These are phyloP conservation scores for Raffaelea albimanens DNA, from an alignment of 2,329 filamentous ascomycete species.

Conservation along the genomic window DNA sequence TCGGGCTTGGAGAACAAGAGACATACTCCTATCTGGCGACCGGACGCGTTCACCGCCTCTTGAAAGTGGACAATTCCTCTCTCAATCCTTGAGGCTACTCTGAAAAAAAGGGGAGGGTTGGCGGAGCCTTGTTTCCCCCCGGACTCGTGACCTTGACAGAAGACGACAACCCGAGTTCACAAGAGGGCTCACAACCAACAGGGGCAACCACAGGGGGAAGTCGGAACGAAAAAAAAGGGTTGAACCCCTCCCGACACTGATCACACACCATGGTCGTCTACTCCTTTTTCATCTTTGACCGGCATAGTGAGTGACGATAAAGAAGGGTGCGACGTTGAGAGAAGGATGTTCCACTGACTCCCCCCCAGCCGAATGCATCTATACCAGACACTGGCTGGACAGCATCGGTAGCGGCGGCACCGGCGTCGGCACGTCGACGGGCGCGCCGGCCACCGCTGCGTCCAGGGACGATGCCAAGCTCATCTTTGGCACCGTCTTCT, in stretches of 20 bases:
- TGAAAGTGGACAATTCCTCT: too few relatives aligned
- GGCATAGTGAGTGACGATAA: slow-evolving; percentile 74
- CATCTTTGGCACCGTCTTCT: slow-evolving; percentile 95
- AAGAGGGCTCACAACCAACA: too few relatives aligned
- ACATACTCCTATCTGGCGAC: too few relatives aligned
- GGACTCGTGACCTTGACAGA: too few relatives aligned
- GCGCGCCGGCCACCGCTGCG: slow-evolving; percentile 12
- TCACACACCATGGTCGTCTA: slow-evolving; percentile 72
- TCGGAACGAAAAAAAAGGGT: background rate
- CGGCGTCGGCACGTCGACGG: slow-evolving; percentile 1
- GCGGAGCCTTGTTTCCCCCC: too few relatives aligned
- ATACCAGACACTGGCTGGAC: slow-evolving; percentile 76
- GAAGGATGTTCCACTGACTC: background rate
- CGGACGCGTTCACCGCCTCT: too few relatives aligned
- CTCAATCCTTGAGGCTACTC: too few relatives aligned
- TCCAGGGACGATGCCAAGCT: slow-evolving; percentile 79
- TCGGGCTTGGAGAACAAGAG: too few relatives aligned
- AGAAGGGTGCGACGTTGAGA: background rate
- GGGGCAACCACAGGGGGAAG: background rate
- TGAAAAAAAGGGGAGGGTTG: too few relatives aligned
- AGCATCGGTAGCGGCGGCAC: slow-evolving; percentile 14
- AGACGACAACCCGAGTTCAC: too few relatives aligned
- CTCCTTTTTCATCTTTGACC: slow-evolving; percentile 98
- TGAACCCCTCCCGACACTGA: too few relatives aligned
- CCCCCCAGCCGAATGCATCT: slow-evolving; percentile 83